Base-by-base conservation (phyloP, 192 early-diverging fungal species). In the Phlyctochytrium planicorne region DNA sequence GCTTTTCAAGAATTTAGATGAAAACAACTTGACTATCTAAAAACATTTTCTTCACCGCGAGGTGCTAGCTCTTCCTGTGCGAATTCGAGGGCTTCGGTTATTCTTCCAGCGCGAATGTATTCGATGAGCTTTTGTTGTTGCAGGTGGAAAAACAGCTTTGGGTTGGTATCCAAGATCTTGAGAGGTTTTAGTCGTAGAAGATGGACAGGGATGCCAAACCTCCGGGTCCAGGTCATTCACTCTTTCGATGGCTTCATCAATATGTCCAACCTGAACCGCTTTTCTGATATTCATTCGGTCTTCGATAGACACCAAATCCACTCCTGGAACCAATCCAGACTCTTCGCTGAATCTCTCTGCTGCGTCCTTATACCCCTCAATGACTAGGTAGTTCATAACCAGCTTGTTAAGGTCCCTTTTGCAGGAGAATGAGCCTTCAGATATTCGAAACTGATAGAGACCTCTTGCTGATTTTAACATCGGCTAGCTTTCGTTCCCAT, bases 181-280 rank as follows among this genome's bases (percentile, higher is more conserved):
- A 52, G n/a, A 24, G 47, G 14, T 25, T 61, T 4, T 14, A 50
- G 23, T 52, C 37, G 34, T 1, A 74, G n/a, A 57, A 24, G 24
- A 25, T 67, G 12, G 30, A 24, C 14, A 2, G 25, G 34, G 14
- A 47, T 34, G 52, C 31, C 6, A 57, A 82, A 93, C 93, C 80
- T 98, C 96, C 2, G 97, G 97, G 75, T 99, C 96, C 67, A 99
- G 82, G 73, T 99, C 97, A 70, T 99, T 99, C 0, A 99, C 93
- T n/a, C 90, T 76, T 64, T 95, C 94, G 61, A 99, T 98, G 12
- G 97, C 96, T n/a, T 84, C 81, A 35, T 94, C 89, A 57, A 99
- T 91, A 35, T 96, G 81, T 2, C 95, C 95, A 16, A 80, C 83
- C 65, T 97, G 94, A 29, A 99, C 87, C 3, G 96, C 92, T 64